phyloP scores from a whole-genome alignment of 257 asterid species.

The Solanum sparsipilum region DNA sequence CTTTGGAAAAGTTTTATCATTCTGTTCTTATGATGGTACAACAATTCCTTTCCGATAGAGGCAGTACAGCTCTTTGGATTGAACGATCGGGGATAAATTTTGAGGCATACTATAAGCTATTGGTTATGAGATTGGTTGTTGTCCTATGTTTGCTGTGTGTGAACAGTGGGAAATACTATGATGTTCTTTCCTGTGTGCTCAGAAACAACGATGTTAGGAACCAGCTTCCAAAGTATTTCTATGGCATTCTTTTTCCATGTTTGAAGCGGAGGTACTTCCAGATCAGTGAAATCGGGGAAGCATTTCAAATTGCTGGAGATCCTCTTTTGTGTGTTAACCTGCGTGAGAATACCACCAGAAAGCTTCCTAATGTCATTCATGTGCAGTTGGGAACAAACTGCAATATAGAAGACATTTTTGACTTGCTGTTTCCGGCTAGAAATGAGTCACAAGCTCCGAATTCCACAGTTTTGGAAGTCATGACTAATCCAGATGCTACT shows the following conservation, averaged over 20 bases:
- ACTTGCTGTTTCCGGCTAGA: conserved; percentile 18
- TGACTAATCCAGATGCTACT: background rate
- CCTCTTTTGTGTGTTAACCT: conserved; percentile 34
- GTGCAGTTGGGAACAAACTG: conserved; percentile 17
- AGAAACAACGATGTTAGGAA: background rate
- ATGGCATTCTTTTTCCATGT: conserved; percentile 12
- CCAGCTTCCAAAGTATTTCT: conserved; percentile 24
- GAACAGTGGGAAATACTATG: conserved; percentile 15
- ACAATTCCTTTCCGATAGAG: conserved; percentile 1
- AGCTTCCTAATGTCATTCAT: conserved; percentile 23
- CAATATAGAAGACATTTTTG: conserved; percentile 16
- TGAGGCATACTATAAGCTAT: conserved; percentile 14
- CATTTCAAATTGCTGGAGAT: conserved; percentile 30
- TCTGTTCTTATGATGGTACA: conserved; percentile 4
- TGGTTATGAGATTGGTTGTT: conserved; percentile 33
- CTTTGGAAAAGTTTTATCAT: background rate
- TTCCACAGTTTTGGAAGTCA: background rate
- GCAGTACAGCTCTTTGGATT: conserved; percentile 27
- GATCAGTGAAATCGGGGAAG: conserved; percentile 19
- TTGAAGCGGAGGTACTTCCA: background rate
- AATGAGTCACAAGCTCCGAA: background rate
- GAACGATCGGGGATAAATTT: background rate
- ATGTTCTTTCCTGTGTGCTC: conserved; percentile 1
- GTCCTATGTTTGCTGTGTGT: conserved; percentile 33
- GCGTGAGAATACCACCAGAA: background rate